These are phyloP conservation scores for Ceratobasidium sp. DNA, from an alignment of 1,284 basidiomycete species.

Conservation along the genomic window DNA sequence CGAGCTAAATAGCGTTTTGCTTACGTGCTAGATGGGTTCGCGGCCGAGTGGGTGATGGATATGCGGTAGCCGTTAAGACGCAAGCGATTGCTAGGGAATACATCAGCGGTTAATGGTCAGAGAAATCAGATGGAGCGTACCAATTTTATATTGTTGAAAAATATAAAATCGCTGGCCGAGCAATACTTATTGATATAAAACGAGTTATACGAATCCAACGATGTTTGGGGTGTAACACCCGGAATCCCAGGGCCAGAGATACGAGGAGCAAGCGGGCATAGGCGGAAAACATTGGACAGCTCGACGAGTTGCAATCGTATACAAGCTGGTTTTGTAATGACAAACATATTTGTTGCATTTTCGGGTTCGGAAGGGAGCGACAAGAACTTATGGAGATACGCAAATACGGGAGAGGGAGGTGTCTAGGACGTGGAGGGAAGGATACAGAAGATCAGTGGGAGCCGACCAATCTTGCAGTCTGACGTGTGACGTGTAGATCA, in stretches of 20 bases:
- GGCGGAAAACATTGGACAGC: background rate
- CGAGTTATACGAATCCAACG: background rate
- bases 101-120: too few relatives aligned
- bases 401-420: background rate
- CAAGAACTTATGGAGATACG: background rate
- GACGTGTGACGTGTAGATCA: background rate
- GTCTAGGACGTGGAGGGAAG: background rate
- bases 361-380: background rate
- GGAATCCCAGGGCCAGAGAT: background rate
- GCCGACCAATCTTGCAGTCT: background rate
- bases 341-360: background rate
- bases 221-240: background rate
- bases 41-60: too few relatives aligned
- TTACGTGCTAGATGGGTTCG: too few relatives aligned
- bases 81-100: too few relatives aligned
- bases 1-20: too few relatives aligned
- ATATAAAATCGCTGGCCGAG: slow-evolving; percentile 3
- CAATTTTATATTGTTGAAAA: background rate
- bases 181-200: slow-evolving; percentile 17
- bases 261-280: slow-evolving; percentile 14
- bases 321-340: slow-evolving; percentile 5
- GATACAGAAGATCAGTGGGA: slow-evolving; percentile 3
- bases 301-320: background rate
- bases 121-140: background rate
- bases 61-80: too few relatives aligned